A percentile compares a stretch with the other conserved stretches of the same genome.
Conservation (phyloP, 2,329 filamentous ascomycete species). For the Ophiostoma montium region DNA sequence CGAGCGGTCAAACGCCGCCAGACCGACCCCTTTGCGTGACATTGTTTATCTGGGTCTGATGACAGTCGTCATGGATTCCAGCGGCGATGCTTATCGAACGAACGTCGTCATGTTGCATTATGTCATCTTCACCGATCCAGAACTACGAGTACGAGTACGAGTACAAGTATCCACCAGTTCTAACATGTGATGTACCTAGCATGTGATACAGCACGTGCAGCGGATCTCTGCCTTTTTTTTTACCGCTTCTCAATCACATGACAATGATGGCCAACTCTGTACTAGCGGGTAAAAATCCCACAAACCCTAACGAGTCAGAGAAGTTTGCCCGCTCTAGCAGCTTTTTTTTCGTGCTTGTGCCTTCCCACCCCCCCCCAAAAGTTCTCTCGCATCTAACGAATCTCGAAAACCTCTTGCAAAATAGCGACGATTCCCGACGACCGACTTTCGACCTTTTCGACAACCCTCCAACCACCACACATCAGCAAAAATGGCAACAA, state of each 20-base stretch:
- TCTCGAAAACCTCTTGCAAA: conserved; percentile 5
- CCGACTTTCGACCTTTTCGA: conserved; percentile 5
- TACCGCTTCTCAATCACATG: neutral
- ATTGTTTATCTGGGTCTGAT: too few relatives aligned
- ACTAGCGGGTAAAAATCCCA: conserved; percentile 12
- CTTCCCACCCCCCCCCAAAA: neutral
- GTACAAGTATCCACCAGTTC: neutral
- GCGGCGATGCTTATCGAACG: too few relatives aligned
- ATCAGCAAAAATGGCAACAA: conserved; percentile 54
- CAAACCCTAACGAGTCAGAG: conserved; percentile 8
- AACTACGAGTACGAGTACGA: too few relatives aligned
- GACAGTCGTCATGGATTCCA: too few relatives aligned
- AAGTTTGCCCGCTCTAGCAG: conserved; percentile 6
- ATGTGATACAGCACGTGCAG: neutral
- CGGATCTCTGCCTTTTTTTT: neutral
- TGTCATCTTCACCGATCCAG: too few relatives aligned
- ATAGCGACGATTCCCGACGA: conserved; percentile 3
- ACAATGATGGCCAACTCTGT: neutral
- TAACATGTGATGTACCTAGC: too few relatives aligned
- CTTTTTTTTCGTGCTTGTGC: conserved; percentile 6
- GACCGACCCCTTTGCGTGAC: conserved; percentile 73
- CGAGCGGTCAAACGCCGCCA: conserved; percentile 78
- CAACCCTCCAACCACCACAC: conserved; percentile 6
- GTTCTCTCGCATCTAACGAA: neutral
- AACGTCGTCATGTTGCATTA: too few relatives aligned